These are phyloP conservation scores for Annulohypoxylon stygium DNA, from an alignment of 495 filamentous ascomycete genomes.

Conservation along the genomic window DNA sequence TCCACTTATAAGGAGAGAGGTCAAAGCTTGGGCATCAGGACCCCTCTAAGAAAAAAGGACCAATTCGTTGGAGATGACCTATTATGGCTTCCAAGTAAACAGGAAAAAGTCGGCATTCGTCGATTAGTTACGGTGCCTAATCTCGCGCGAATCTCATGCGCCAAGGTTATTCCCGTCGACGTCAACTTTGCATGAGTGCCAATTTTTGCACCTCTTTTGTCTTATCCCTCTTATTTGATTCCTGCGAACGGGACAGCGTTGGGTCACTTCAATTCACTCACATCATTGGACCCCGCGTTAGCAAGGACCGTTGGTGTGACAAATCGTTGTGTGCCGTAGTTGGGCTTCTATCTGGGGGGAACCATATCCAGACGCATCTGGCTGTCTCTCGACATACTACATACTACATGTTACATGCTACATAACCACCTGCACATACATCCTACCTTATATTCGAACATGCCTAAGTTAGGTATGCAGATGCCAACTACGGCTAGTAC, in stretches of 20 bases:
- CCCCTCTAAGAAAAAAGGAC: slow-evolving; percentile 18
- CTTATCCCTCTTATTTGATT: slow-evolving; percentile 17
- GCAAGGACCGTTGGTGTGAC: slow-evolving; percentile 41
- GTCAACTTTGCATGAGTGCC: slow-evolving; percentile 35
- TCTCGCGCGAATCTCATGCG: slow-evolving; percentile 43
- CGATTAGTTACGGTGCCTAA: slow-evolving; percentile 40
- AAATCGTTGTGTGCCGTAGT: slow-evolving; percentile 42
- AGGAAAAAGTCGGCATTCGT: slow-evolving; percentile 28
- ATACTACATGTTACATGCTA: background rate
- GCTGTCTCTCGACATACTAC: slow-evolving; percentile 5
- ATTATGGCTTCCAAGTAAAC: slow-evolving; percentile 32
- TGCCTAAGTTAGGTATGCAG: slow-evolving; percentile 26
- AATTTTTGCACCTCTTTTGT: slow-evolving; percentile 31
- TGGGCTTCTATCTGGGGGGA: slow-evolving; percentile 38
- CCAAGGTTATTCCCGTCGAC: slow-evolving; percentile 36
- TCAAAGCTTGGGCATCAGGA: slow-evolving; percentile 42
- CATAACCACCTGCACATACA: background rate
- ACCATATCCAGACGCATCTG: slow-evolving; percentile 6
- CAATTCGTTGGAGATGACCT: slow-evolving; percentile 34
- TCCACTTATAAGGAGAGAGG: slow-evolving; percentile 27
- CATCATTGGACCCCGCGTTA: slow-evolving; percentile 47
- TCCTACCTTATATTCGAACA: slow-evolving; percentile 1
- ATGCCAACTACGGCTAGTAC: slow-evolving; percentile 39
- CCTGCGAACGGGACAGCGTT: slow-evolving; percentile 31
- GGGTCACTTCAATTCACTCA: slow-evolving; percentile 38